Conservation (phyloP, 1,139 yeast genomes). For the Suhomyces atakaporum region DNA sequence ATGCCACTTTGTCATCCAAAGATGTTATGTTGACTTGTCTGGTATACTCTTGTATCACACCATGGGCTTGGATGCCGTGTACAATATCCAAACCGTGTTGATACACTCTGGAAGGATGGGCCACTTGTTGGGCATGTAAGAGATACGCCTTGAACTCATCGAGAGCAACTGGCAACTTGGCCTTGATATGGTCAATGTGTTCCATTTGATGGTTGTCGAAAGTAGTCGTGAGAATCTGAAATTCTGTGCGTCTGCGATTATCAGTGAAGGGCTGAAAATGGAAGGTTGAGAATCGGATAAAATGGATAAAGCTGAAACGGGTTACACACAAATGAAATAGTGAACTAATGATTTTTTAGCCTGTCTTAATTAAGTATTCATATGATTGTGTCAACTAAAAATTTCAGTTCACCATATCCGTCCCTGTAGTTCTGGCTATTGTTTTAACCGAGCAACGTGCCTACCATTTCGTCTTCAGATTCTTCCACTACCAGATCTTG, state of each 20-base stretch:
- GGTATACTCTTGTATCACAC: slow-evolving; percentile 9
- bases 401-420: no score
- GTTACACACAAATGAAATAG: no score
- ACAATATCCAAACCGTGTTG: slow-evolving; percentile 6
- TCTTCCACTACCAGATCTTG: slow-evolving; percentile 16
- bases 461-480: slow-evolving; percentile 17
- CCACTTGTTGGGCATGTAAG: slow-evolving; percentile 5
- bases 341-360: no score
- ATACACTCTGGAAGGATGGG: slow-evolving; percentile 8
- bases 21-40: slow-evolving; percentile 8
- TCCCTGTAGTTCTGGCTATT: no score
- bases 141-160: slow-evolving; percentile 9
- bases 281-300: no score
- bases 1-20: slow-evolving; percentile 9
- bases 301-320: no score
- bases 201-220: slow-evolving; percentile 6
- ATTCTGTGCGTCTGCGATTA: no score
- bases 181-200: slow-evolving; percentile 9
- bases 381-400: no score
- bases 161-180: slow-evolving; percentile 10
- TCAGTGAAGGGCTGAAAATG: no score
- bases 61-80: slow-evolving; percentile 7
- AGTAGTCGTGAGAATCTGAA: no score
- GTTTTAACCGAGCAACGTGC: slow-evolving; percentile 8
- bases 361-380: no score